Base-by-base conservation (phyloP, 352 stramenopile genomes). In the Pythium dissimile region DNA sequence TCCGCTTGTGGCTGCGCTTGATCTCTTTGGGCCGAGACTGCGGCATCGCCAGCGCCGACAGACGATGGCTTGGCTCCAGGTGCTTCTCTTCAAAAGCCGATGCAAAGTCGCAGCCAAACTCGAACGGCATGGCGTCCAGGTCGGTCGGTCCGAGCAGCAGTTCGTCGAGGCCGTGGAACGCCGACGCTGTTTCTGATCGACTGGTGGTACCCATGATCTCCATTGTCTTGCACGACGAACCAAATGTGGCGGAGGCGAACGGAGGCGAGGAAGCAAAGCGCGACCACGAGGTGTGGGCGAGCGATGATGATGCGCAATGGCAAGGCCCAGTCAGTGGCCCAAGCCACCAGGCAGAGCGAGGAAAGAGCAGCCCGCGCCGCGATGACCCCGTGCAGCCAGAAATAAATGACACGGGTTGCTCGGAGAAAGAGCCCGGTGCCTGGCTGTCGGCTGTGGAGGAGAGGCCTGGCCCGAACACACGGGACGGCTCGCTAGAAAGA, bases 61-160 rank as follows among this genome's bases (percentile, higher is more conserved):
- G 47, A 12, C 26, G 48, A 3, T 47, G 44, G 16, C 64, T 54
- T 0, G 49, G 48, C 10, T 60, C 31, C 18, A 74, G 21, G 26
- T 66, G 54, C 26, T 72, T 74, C 27, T 70, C 69, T 8, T 77
- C 69, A 37, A 77, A 77, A 10, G 56, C 46, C 15, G 56, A 61
- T n/a, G 62, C 66, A 54, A 75, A 77, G 44, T 77, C 69, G 23
- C 69, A 77, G 12, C 66, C 56, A 50, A 77, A 70, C 51, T 77
- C 69, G 42, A 77, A 74, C 35, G 66, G 66, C 23, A 77, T 64
- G 26, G 66, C 47, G 30, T 75, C 66, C 12, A 74, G 55, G 18
- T 72, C 57, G 16, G 56, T 63, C 18, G 57, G 41, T 15, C 66
- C 59, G 48, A 77, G 59, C 43, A 77, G 49, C 15, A 77, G 42